Conservation (phyloP, 202 grass and related monocot species). For the Musa balbisiana region DNA sequence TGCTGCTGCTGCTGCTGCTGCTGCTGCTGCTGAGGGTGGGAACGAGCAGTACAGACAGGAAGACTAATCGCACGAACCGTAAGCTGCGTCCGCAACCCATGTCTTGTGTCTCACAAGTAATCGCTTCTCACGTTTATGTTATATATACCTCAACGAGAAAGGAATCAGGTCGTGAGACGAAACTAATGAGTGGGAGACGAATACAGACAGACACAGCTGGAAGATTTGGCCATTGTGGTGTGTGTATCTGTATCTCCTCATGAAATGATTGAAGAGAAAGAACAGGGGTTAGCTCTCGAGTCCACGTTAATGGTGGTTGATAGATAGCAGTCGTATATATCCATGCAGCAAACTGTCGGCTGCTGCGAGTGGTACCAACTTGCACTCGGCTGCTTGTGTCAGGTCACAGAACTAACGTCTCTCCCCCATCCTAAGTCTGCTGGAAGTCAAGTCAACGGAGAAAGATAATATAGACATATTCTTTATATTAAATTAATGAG, state of each 20-base stretch:
- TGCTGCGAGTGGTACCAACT: background rate
- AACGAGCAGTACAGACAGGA: background rate
- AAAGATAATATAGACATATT: no score
- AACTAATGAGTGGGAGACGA: background rate
- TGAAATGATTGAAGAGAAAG: background rate
- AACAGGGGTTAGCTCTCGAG: no score
- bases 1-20: slow-evolving; percentile 1
- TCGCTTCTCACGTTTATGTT: no score
- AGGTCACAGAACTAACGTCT: no score
- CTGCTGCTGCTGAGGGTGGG: background rate
- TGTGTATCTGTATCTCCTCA: background rate
- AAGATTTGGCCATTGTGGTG: background rate
- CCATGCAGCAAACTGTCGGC: background rate
- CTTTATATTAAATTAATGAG: no score
- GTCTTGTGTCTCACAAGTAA: no score
- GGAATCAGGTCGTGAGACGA: no score
- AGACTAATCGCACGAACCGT: background rate
- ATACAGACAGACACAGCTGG: background rate
- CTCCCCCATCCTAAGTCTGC: no score
- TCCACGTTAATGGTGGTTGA: background rate
- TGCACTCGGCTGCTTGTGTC: no score
- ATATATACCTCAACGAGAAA: no score
- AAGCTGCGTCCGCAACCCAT: background rate
- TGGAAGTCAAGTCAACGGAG: no score
- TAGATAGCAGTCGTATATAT: background rate